Percentiles rank a stretch among this genome's conserved stretches.
Conservation (phyloP, 148 eudicot species). For the Polygonum maritimum region DNA sequence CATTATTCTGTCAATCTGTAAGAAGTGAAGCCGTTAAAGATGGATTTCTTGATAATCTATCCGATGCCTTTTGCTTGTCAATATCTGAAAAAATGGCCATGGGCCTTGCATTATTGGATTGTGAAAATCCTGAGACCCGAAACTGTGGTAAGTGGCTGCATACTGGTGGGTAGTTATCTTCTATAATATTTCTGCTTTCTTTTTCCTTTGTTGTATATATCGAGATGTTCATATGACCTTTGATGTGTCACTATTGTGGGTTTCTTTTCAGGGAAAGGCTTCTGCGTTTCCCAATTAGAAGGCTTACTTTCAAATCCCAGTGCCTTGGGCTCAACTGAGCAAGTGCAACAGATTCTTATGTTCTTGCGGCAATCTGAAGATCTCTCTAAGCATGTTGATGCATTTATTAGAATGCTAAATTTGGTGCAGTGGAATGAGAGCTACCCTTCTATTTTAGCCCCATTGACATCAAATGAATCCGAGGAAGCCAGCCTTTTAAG, state of each 20-base stretch:
- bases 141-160: constrained; percentile 43
- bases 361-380: constrained; percentile 76
- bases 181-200: neutral
- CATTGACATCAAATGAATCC: constrained; percentile 48
- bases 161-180: neutral
- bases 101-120: constrained; percentile 81
- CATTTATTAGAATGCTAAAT: constrained; percentile 64
- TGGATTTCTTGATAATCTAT: constrained; percentile 56
- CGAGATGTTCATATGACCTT: neutral
- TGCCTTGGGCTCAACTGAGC: constrained; percentile 43
- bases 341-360: constrained; percentile 59
- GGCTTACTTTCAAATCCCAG: constrained; percentile 45
- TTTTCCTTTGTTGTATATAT: neutral
- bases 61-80: constrained; percentile 50
- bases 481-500: constrained; percentile 44
- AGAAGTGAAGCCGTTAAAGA: constrained; percentile 40
- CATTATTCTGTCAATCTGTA: constrained; percentile 55
- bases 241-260: neutral
- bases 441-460: constrained; percentile 48
- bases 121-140: constrained; percentile 50
- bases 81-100: constrained; percentile 58
- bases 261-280: constrained; percentile 62
- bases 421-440: constrained; percentile 44
- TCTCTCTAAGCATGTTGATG: constrained; percentile 67
- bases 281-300: constrained; percentile 63